Base-by-base conservation (phyloP, 2,329 filamentous ascomycete genomes). In the Neospermospora avenae region DNA sequence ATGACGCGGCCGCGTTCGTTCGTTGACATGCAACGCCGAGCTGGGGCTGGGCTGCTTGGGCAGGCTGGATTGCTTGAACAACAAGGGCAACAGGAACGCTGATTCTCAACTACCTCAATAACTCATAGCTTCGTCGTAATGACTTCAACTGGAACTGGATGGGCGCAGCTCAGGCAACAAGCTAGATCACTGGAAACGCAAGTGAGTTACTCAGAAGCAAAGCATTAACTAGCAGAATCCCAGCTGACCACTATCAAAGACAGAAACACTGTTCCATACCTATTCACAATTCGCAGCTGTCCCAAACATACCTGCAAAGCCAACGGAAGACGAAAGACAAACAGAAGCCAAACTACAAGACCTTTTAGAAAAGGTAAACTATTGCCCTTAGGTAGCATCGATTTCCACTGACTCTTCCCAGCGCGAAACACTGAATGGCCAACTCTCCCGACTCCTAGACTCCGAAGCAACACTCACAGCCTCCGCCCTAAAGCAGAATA, bases 401-500 rank as follows among this genome's bases (percentile, higher is more conserved):
- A 14, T 10, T 48, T 55, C 22, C 25, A 42, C 58, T 69, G 42
- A 69, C 48, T 53, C 4, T 20, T 28, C 55, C 14, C 73, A 96
- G 91, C 88, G 95, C 72, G 91, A 96, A 73, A 79, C 82, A 46
- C 84, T 95, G 56, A 87, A 98, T 72, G 78, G 81, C 61, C 91
- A 97, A 76, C 88, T 99, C 59, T 80, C 87, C 67, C 90, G 93
- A 60, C 87, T 97, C 57, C 89, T 98, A 68, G 93, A 98, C 78
- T 96, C 93, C 59, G 93, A 98, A 81, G 86, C 92, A 22, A 82
- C 87, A 58, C 84, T 96, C 61, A 91, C 90, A 54, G 88, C 92
- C 46, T 98, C 93, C 39, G 92, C 93, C 58, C 84, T 96, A n/a
- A 98, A 98, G 77, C 93, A 96, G 72, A 96, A 93, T 78, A 97